These are phyloP conservation scores for Coffea canephora DNA, from an alignment of 257 asterid genomes.

Conservation along the genomic window DNA sequence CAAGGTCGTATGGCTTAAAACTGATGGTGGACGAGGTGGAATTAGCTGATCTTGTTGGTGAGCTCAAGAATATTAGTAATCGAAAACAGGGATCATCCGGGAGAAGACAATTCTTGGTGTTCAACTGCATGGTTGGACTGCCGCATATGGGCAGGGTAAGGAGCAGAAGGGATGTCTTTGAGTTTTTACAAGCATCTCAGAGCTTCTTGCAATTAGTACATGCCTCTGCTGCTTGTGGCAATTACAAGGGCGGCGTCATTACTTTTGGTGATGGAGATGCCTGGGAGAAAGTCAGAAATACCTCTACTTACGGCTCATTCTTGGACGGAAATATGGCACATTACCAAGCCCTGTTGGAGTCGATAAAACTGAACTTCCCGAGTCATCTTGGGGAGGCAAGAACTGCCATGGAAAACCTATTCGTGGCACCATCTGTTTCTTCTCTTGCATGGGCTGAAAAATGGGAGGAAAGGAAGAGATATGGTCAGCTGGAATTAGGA, in stretches of 20 bases:
- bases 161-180: slow-evolving; percentile 29
- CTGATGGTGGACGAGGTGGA: slow-evolving; percentile 37
- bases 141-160: slow-evolving; percentile 49
- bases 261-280: slow-evolving; percentile 35
- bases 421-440: slow-evolving; percentile 41
- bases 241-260: slow-evolving; percentile 26
- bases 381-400: slow-evolving; percentile 41
- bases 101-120: slow-evolving; percentile 31
- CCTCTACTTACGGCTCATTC: slow-evolving; percentile 28
- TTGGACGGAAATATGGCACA: slow-evolving; percentile 31
- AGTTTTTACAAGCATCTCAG: slow-evolving; percentile 31
- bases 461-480: slow-evolving; percentile 39
- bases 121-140: slow-evolving; percentile 42
- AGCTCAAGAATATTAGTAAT: slow-evolving; percentile 9
- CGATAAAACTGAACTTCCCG: slow-evolving; percentile 36
- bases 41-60: slow-evolving; percentile 27
- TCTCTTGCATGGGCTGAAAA: slow-evolving; percentile 20
- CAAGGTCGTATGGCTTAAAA: slow-evolving; percentile 29
- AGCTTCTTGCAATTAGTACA: slow-evolving; percentile 20
- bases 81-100: background rate
- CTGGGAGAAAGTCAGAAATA: slow-evolving; percentile 19
- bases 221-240: background rate
- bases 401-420: slow-evolving; percentile 40
- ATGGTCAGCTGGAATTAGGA: slow-evolving; percentile 13
- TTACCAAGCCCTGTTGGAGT: slow-evolving; percentile 42